A percentile compares a stretch with the other conserved stretches of the same genome.
Conservation (phyloP, 805 yeast species). For the Ogataea minuta region DNA sequence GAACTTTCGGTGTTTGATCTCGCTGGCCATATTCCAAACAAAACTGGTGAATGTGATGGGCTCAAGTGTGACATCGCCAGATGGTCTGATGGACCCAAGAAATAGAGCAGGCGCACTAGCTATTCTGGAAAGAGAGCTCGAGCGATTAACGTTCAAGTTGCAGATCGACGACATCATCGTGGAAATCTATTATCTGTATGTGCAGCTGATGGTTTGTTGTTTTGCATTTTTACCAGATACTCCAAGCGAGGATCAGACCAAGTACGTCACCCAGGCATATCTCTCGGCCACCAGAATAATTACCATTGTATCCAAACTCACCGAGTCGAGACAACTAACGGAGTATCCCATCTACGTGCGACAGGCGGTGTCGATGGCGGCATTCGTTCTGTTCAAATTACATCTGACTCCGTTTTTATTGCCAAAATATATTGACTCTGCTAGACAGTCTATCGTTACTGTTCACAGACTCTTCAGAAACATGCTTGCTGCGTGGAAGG, state of each 20-base stretch:
- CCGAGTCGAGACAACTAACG: conserved; percentile 66
- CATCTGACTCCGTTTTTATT: conserved; percentile 74
- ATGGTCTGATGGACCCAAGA: conserved; percentile 82
- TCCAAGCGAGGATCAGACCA: conserved; percentile 81
- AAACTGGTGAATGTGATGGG: conserved; percentile 86
- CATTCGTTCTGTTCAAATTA: conserved; percentile 72
- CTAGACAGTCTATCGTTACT: conserved; percentile 90
- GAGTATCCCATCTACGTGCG: conserved; percentile 86
- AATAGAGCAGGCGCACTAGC: conserved; percentile 78
- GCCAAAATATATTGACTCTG: conserved; percentile 78
- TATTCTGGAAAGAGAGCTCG: conserved; percentile 76
- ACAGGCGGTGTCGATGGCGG: conserved; percentile 81
- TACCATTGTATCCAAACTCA: conserved; percentile 69
- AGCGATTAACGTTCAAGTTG: conserved; percentile 62
- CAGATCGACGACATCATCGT: conserved; percentile 65
- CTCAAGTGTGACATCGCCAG: conserved; percentile 77
- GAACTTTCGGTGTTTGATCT: conserved; percentile 66
- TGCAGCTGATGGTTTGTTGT: conserved; percentile 77
- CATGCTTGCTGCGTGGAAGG: conserved; percentile 88
- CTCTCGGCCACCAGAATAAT: conserved; percentile 77
- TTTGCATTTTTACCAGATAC: conserved; percentile 92
- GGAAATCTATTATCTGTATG: conserved; percentile 76
- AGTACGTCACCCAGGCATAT: conserved; percentile 79
- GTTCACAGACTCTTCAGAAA: conserved; percentile 86
- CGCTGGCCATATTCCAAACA: conserved; percentile 78